Percentiles rank a stretch among this genome's conserved stretches.
Conservation (phyloP, 192 early-diverging fungal genomes). For the Endogone sp. region DNA sequence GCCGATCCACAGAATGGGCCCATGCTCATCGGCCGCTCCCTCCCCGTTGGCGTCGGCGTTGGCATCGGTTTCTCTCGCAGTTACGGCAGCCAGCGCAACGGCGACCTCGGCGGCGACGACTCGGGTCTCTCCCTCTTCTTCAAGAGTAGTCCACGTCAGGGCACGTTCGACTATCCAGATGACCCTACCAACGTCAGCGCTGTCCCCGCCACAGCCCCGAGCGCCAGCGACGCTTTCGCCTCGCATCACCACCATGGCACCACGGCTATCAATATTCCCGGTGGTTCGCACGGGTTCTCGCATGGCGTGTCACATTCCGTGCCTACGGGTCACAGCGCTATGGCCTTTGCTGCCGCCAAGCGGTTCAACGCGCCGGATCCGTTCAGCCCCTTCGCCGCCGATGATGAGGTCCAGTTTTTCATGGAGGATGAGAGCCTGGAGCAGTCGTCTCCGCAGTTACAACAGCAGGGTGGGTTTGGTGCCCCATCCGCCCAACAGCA, state of each 20-base stretch:
- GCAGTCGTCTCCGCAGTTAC: too few species aligned
- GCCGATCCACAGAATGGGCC: neutral
- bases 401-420: slow-evolving; percentile 22
- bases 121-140: neutral
- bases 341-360: neutral
- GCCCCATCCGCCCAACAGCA: neutral
- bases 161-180: neutral
- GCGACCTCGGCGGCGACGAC: neutral
- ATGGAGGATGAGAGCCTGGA: slow-evolving; percentile 24
- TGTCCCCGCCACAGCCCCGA: too few species aligned
- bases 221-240: neutral
- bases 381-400: neutral
- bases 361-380: too few species aligned
- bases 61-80: neutral
- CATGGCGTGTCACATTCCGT: neutral
- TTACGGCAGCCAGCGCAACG: slow-evolving; percentile 3
- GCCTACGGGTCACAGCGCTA: neutral
- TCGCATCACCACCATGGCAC: neutral
- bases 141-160: neutral
- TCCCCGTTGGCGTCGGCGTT: neutral
- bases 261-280: neutral
- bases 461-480: too few species aligned
- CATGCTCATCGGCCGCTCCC: slow-evolving; percentile 7
- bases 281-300: neutral
- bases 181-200: neutral